Conservation (phyloP, 2,329 filamentous ascomycete genomes). For the Myriosclerotinia duriaeana region DNA sequence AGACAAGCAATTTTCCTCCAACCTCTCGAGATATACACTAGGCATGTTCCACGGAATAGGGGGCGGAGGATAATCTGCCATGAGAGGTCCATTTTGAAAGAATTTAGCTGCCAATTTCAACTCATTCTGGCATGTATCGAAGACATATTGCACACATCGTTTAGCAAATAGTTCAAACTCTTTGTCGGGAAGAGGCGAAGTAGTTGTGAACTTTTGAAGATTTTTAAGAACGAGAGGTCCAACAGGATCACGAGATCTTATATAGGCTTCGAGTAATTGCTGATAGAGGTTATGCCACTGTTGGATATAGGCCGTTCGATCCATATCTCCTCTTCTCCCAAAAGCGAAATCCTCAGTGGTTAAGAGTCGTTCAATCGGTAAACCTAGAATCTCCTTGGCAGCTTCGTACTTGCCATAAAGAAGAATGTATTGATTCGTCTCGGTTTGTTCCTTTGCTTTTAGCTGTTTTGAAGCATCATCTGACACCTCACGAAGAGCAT, state of each 20-base stretch:
- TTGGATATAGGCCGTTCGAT: constrained; percentile 58
- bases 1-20: constrained; percentile 37
- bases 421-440: constrained; percentile 69
- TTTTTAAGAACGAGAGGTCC: constrained; percentile 57
- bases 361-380: constrained; percentile 60
- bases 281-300: constrained; percentile 58
- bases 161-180: constrained; percentile 39
- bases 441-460: constrained; percentile 64
- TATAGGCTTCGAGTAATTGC: constrained; percentile 55
- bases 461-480: constrained; percentile 61
- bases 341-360: constrained; percentile 45
- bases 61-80: constrained; percentile 31
- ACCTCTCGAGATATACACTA: constrained; percentile 34
- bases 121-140: constrained; percentile 41
- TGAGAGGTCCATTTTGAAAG: constrained; percentile 37
- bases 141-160: constrained; percentile 36
- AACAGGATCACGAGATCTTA: constrained; percentile 50
- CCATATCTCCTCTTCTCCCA: constrained; percentile 57
- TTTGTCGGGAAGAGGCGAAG: constrained; percentile 34
- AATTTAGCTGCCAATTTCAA: constrained; percentile 35
- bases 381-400: constrained; percentile 56
- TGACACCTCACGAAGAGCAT: constrained; percentile 51
- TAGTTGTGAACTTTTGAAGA: constrained; percentile 46
- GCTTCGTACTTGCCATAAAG: constrained; percentile 65
- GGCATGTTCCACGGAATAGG: constrained; percentile 32